phyloP scores from a whole-genome alignment of 176 grass and related monocot genomes.

The Zoysia japonica region DNA sequence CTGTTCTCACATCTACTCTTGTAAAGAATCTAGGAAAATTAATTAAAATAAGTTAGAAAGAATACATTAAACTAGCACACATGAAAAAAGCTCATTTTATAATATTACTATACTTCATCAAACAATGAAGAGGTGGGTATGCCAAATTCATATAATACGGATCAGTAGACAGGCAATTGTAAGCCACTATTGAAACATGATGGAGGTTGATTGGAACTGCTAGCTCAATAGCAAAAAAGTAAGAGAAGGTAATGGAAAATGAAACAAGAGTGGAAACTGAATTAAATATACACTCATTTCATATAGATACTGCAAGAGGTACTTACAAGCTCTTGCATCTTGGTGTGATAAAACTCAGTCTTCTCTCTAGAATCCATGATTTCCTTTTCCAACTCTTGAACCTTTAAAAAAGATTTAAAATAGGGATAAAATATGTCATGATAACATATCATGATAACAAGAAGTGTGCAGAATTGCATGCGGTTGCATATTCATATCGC shows the following conservation, averaged over 20 bases:
- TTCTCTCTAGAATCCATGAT: conserved; percentile 96
- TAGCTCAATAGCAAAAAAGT: conserved; percentile 8
- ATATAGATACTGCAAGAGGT: conserved; percentile 5
- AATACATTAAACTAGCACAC: conserved; percentile 31
- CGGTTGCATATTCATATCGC: conserved; percentile 23
- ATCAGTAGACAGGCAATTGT: background rate
- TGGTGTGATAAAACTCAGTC: conserved; percentile 83
- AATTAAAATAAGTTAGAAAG: conserved; percentile 38
- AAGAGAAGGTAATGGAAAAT: background rate
- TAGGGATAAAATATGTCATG: conserved; percentile 45
- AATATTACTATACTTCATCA: background rate
- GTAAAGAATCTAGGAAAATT: conserved; percentile 77
- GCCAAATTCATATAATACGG: conserved; percentile 3
- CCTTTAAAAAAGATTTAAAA: conserved; percentile 61
- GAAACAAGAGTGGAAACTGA: conserved; percentile 25
- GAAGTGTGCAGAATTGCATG: conserved; percentile 24
- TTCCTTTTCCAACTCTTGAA: conserved; percentile 98
- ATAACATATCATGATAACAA: conserved; percentile 24
- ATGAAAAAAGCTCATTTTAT: conserved; percentile 22
- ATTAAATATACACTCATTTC: conserved; percentile 19
- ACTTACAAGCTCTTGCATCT: conserved; percentile 99
- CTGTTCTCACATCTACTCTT: conserved; percentile 99
- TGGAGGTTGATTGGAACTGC: conserved; percentile 19
- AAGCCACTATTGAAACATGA: conserved; percentile 15
- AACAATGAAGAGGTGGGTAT: conserved; percentile 8